Conservation (phyloP, 1,284 basidiomycete genomes). For the Irpex rosettiformis region DNA sequence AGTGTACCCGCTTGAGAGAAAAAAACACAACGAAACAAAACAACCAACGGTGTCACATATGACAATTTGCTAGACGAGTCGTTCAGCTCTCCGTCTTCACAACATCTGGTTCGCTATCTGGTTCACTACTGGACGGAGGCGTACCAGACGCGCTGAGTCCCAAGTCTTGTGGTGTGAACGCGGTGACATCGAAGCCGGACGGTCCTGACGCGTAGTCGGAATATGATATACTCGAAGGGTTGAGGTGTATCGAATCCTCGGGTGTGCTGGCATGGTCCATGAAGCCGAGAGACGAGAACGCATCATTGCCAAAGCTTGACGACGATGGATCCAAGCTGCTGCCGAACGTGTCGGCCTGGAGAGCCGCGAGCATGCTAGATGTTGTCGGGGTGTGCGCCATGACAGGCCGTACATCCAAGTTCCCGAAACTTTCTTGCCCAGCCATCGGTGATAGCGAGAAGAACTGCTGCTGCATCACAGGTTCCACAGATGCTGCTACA, state of each 20-base stretch:
- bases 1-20: neutral
- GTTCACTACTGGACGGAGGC: slow-evolving; percentile 42
- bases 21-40: neutral
- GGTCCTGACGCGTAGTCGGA: slow-evolving; percentile 57
- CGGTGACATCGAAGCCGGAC: slow-evolving; percentile 63
- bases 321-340: slow-evolving; percentile 60
- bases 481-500: slow-evolving; percentile 84
- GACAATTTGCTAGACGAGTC: slow-evolving; percentile 1
- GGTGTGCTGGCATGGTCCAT: slow-evolving; percentile 66
- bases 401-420: slow-evolving; percentile 53
- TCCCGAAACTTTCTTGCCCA: slow-evolving; percentile 68
- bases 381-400: slow-evolving; percentile 80
- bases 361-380: slow-evolving; percentile 81
- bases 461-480: slow-evolving; percentile 84
- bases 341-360: slow-evolving; percentile 70
- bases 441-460: slow-evolving; percentile 78
- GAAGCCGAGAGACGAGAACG: slow-evolving; percentile 66
- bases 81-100: slow-evolving; percentile 43
- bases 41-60: neutral
- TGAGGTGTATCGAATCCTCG: slow-evolving; percentile 46
- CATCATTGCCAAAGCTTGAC: slow-evolving; percentile 59
- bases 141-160: slow-evolving; percentile 52
- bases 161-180: slow-evolving; percentile 63
- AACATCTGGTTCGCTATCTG: slow-evolving; percentile 44
- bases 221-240: slow-evolving; percentile 56